Evolutionary conservation across 805 yeast genomes (phyloP).

Genomic region (Zygosaccharomyces gambellarensis): DNA sequence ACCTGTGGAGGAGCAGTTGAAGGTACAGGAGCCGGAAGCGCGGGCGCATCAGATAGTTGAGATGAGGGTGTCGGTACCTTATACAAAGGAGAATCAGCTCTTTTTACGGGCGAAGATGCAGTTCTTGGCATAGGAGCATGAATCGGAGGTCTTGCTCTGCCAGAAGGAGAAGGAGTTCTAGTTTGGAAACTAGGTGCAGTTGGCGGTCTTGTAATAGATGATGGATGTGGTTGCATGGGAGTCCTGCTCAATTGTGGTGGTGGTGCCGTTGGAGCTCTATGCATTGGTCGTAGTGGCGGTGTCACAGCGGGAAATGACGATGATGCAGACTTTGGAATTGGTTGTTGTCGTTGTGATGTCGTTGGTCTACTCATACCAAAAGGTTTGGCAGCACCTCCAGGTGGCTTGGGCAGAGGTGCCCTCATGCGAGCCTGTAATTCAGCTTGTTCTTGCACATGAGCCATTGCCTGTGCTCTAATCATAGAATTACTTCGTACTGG

Average conservation of each 20-base stretch:
- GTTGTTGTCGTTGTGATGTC: not conserved
- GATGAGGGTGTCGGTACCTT: not conserved
- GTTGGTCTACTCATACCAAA: not conserved
- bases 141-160: not conserved
- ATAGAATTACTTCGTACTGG: slow-evolving; percentile 5
- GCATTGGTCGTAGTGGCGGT: not conserved
- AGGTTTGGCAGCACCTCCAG: not conserved
- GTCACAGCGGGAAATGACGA: not conserved
- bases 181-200: slow-evolving; percentile 8
- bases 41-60: slow-evolving; percentile 1
- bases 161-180: not conserved
- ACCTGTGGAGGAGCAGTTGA: not conserved
- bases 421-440: slow-evolving; percentile 3
- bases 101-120: not conserved
- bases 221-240: slow-evolving; percentile 9
- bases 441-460: slow-evolving; percentile 1
- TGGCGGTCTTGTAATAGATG: slow-evolving; percentile 12
- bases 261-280: not conserved
- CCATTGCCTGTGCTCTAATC: not conserved
- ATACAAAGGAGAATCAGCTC: not conserved
- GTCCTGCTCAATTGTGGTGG: not conserved
- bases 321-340: not conserved
- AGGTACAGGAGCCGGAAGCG: not conserved
- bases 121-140: not conserved
- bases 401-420: not conserved